Base-by-base conservation (phyloP, 2,329 filamentous ascomycete genomes). In the Colletotrichum magnum region DNA sequence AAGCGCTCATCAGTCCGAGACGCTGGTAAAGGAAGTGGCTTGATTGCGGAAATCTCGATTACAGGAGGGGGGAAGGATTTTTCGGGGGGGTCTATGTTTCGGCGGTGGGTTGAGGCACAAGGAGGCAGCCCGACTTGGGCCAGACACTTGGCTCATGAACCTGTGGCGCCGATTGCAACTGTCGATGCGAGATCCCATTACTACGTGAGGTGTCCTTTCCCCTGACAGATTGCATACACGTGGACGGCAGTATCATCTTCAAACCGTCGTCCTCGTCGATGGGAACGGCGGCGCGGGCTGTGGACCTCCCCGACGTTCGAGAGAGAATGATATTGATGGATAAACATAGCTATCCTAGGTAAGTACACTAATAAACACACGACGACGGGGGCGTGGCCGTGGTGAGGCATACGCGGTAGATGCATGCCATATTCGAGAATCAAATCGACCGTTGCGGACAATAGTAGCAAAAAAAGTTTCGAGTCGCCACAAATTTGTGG, bases 1-100 rank as follows among this genome's bases (percentile, higher is more conserved):
- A 36, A 26, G 28, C 28, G 28, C 7, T 66, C 62, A 66, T 69
- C 62, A 69, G 66, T 69, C 66, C 66, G 66, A 69, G 66, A 66
- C 66, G 66, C 62, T 58, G 66, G 66, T 56, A 41, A 9, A 57
- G 56, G 56, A 24, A 65, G 62, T 59, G 51, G 62, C 61, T 65
- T 69, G 36, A 56, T 69, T 60, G 62, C 50, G 43, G 43, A 43
- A 57, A 57, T 66, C 61, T 69, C 61, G 47, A 66, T 66, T 66
- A 56, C 43, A 69, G 62, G 66, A 59, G 58, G 58, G 24, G 28
- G 18, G 32, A 10, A 36, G 32, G 32, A 36, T 36, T 36, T 36
- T 32, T 36, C 9, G 32, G 32, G 32, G 32, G 32, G 21, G 32
- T 36, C 32, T 10, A 36, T 36, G 32, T 36, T 36, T 36, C 32